These are phyloP conservation scores for Phytophthora hibernalis DNA, from an alignment of 352 stramenopile species.

Conservation along the genomic window DNA sequence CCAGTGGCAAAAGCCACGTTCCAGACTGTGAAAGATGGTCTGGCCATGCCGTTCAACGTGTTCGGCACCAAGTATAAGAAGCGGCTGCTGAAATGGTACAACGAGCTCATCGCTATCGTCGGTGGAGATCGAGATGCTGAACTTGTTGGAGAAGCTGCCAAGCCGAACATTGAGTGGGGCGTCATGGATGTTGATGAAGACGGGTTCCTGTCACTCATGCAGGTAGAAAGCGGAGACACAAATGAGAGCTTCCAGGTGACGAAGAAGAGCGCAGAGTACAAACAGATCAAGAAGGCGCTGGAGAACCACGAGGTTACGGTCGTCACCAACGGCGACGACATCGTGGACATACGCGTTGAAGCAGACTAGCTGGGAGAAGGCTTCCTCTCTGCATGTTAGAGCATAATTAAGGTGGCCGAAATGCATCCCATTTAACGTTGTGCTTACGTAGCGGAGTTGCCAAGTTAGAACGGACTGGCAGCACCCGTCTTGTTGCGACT, in stretches of 20 bases:
- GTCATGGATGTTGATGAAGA: slow-evolving; percentile 81
- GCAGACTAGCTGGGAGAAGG: slow-evolving; percentile 28
- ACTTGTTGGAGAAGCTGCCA: slow-evolving; percentile 17
- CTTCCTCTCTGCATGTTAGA: slow-evolving; percentile 36
- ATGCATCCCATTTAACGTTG: slow-evolving; percentile 8
- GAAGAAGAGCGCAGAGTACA: slow-evolving; percentile 74
- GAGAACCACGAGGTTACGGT: slow-evolving; percentile 66
- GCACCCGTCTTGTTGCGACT: slow-evolving; percentile 74
- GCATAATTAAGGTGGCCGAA: slow-evolving; percentile 29
- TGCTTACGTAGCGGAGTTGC: slow-evolving; percentile 7
- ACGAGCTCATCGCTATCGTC: slow-evolving; percentile 73
- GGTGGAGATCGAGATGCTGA: slow-evolving; percentile 52
- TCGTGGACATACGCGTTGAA: slow-evolving; percentile 54
- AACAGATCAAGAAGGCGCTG: slow-evolving; percentile 72
- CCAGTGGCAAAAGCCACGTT: slow-evolving; percentile 66
- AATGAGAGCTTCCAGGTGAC: slow-evolving; percentile 72
- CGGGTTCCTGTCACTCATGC: slow-evolving; percentile 76
- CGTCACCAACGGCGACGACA: slow-evolving; percentile 56
- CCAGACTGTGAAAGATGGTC: slow-evolving; percentile 76
- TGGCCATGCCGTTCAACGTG: slow-evolving; percentile 88
- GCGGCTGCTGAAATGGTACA: slow-evolving; percentile 85
- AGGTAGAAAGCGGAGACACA: slow-evolving; percentile 70
- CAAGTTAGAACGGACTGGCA: slow-evolving; percentile 38
- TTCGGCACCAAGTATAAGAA: slow-evolving; percentile 87
- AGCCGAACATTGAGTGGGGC: slow-evolving; percentile 53